These are phyloP conservation scores for Neurospora africana DNA, from an alignment of 495 filamentous ascomycete species.

Conservation along the genomic window DNA sequence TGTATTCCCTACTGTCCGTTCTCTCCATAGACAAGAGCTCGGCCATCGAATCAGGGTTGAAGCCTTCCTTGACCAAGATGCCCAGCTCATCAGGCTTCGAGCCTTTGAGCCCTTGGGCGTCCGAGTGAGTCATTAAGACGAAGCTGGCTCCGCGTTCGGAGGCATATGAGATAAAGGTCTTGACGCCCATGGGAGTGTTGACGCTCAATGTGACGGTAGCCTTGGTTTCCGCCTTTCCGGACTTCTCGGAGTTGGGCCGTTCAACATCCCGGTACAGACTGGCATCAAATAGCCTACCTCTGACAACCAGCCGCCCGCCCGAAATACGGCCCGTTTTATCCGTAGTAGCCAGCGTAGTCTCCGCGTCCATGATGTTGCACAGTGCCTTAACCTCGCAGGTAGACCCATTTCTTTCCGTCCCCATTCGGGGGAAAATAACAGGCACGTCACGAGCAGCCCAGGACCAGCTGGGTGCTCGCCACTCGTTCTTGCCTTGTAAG, in stretches of 20 bases:
- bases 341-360: background rate
- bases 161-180: background rate
- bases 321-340: background rate
- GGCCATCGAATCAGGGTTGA: background rate
- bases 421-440: background rate
- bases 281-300: background rate
- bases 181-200: background rate
- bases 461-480: conserved; percentile 10
- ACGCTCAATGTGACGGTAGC: background rate
- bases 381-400: background rate
- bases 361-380: background rate
- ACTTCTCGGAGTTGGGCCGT: background rate
- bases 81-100: background rate
- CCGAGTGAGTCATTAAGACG: background rate
- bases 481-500: background rate
- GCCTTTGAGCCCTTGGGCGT: background rate
- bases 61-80: background rate
- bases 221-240: background rate
- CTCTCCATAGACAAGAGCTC: background rate
- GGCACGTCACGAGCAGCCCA: conserved; percentile 4
- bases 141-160: background rate
- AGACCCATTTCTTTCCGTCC: background rate
- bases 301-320: background rate
- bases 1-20: background rate
- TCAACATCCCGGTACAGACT: background rate